Conservation (phyloP, 805 yeast genomes). For the Torulaspora indica region DNA sequence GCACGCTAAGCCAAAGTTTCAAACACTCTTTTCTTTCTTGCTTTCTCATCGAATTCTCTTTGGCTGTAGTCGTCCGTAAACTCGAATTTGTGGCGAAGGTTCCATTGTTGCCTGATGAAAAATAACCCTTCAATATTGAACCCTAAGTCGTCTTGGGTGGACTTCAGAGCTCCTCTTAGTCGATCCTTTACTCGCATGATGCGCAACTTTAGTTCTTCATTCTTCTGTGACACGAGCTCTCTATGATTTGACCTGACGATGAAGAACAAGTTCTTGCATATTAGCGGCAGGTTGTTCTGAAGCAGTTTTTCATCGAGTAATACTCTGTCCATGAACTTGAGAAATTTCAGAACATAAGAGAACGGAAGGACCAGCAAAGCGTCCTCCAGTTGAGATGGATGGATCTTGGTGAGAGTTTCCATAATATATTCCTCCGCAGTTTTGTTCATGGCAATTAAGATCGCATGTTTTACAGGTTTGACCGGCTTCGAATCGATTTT, state of each 20-base stretch:
- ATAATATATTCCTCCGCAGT: constrained; percentile 76
- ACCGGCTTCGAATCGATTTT: constrained; percentile 46
- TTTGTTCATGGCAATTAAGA: constrained; percentile 67
- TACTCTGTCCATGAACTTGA: constrained; percentile 74
- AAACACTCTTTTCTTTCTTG: constrained; percentile 68
- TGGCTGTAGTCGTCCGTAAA: constrained; percentile 66
- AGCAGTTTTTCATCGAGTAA: constrained; percentile 46
- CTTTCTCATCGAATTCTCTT: constrained; percentile 47
- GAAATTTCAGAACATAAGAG: constrained; percentile 66
- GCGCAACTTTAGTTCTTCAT: constrained; percentile 57
- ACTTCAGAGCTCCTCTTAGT: constrained; percentile 52
- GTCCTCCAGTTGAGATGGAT: constrained; percentile 84
- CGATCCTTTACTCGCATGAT: constrained; percentile 58
- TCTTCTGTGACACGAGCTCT: constrained; percentile 70
- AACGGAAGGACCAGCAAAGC: constrained; percentile 88
- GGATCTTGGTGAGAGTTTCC: constrained; percentile 63
- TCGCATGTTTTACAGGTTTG: constrained; percentile 61
- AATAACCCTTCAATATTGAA: constrained; percentile 79
- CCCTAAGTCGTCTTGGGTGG: constrained; percentile 61
- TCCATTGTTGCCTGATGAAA: constrained; percentile 74
- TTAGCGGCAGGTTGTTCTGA: constrained; percentile 52
- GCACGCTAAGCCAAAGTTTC: constrained; percentile 44
- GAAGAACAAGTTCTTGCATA: constrained; percentile 74
- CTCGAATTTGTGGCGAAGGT: constrained; percentile 63
- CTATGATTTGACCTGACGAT: constrained; percentile 66